Evolutionary conservation across 345 rosid genomes (phyloP), one percentile per base, ranked within the genome.

Genomic region (Anastatica hierochuntica): DNA sequence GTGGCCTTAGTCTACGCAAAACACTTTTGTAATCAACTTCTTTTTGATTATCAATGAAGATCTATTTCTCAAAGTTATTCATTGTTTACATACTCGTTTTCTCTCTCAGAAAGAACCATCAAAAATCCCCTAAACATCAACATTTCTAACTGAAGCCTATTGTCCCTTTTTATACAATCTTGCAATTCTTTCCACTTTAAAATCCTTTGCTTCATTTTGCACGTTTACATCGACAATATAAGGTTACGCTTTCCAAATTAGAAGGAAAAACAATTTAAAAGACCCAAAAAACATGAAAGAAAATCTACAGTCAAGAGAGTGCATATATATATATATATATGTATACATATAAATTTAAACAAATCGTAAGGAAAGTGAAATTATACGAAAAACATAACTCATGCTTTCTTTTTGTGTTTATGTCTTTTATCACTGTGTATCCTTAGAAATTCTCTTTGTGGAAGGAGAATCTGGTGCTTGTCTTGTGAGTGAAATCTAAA

Each of bases 381-480:
- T 63, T n/a, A n/a, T 47, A 63, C 49, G 20, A 39, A 2, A 64
- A 49, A 48, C 20, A 55, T 49, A 49, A 37, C 36, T 57, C 51
- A 56, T 40, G 47, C 46, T 46, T 54, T 16, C 10, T 16, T 11
- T 21, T 15, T 30, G 1, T 42, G 15, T 7, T 11, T 15, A 30
- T 7, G 9, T 40, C 3, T 14, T 12, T 49, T 16, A 41, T 18
- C 30, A 9, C 48, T 64, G 23, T 29, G 31, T 56, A 5, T 49
- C 39, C 1, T 76, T 66, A 82, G 53, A 82, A 85, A 30, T 82
- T 85, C 59, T 85, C 90, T 60, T 82, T 82, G 38, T 85, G 95
- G 62, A 85, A 85, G 27, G 80, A 74, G 68, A 85, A 85, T 60
- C 74, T 85, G 43, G 90, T 85, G 70, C 36, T 67, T 16, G 95